A percentile compares a stretch with the other conserved stretches of the same genome.
phyloP scores from a whole-genome alignment of 257 asterid species.

The Capsicum baccatum region DNA sequence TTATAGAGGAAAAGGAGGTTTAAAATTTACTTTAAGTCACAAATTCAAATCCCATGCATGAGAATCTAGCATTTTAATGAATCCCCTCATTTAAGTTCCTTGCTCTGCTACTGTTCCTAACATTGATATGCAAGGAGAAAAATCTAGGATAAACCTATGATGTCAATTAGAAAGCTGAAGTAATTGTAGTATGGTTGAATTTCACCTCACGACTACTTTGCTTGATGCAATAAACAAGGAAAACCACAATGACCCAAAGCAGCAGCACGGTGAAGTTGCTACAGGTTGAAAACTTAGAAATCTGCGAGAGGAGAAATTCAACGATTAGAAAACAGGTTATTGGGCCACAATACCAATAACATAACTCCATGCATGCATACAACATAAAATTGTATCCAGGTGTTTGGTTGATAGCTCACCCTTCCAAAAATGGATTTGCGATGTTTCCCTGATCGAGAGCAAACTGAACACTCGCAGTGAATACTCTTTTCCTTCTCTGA shows the following conservation, averaged over 20 bases:
- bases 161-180: constrained; percentile 19
- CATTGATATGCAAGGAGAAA: neutral
- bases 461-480: constrained; percentile 86
- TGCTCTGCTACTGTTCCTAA: neutral
- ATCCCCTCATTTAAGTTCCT: neutral
- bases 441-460: constrained; percentile 77
- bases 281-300: constrained; percentile 63
- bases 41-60: neutral
- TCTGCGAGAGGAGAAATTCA: constrained; percentile 47
- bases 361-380: neutral
- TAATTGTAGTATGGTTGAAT: constrained; percentile 7
- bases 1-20: neutral
- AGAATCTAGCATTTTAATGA: neutral
- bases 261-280: constrained; percentile 75
- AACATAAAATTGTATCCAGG: neutral
- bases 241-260: constrained; percentile 75
- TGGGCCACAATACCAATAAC: neutral
- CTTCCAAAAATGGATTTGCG: constrained; percentile 55
- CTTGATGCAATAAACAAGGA: constrained; percentile 73
- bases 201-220: constrained; percentile 79
- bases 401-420: constrained; percentile 45
- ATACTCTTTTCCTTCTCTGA: constrained; percentile 65
- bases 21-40: neutral
- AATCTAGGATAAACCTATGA: constrained; percentile 8
- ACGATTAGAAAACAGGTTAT: constrained; percentile 22